phyloP scores from a whole-genome alignment of 176 grass and related monocot genomes.

The Sorghum bicolor region DNA sequence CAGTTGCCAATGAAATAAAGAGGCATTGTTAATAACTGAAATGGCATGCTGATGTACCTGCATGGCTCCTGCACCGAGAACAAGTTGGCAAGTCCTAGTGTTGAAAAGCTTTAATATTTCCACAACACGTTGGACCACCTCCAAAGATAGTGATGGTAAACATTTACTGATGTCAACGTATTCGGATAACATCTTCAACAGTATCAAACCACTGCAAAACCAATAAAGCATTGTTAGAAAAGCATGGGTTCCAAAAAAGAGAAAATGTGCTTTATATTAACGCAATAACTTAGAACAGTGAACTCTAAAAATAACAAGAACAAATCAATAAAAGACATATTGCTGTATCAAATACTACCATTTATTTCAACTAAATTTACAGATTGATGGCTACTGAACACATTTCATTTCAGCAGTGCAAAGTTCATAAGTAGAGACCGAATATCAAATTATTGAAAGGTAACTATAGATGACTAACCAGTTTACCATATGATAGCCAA shows the following conservation, averaged over 20 bases:
- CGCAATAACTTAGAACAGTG: background rate
- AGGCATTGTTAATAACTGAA: background rate
- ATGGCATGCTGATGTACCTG: conserved; percentile 52
- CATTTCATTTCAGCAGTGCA: background rate
- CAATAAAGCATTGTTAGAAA: conserved; percentile 25
- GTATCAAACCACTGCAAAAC: conserved; percentile 81
- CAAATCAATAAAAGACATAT: conserved; percentile 7
- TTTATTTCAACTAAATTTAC: background rate
- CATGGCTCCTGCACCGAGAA: conserved; percentile 98
- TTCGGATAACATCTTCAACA: conserved; percentile 96
- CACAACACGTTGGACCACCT: conserved; percentile 94
- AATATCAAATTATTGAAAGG: conserved; percentile 21
- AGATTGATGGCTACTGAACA: background rate
- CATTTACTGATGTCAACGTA: conserved; percentile 98
- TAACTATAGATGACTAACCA: conserved; percentile 77
- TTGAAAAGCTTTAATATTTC: conserved; percentile 99
- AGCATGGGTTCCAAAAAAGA: background rate
- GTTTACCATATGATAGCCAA: conserved; percentile 99
- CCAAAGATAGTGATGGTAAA: conserved; percentile 91
- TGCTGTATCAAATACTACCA: background rate
- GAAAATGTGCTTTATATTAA: background rate
- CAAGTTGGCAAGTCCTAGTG: conserved; percentile 90
- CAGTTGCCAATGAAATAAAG: background rate
- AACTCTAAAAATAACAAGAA: conserved; percentile 14
- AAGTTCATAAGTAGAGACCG: background rate